Percentiles rank a stretch among this genome's conserved stretches.
Evolutionary conservation across 371 early-diverging fungal genomes (phyloP).

Genomic region (Mortierella sp.): DNA sequence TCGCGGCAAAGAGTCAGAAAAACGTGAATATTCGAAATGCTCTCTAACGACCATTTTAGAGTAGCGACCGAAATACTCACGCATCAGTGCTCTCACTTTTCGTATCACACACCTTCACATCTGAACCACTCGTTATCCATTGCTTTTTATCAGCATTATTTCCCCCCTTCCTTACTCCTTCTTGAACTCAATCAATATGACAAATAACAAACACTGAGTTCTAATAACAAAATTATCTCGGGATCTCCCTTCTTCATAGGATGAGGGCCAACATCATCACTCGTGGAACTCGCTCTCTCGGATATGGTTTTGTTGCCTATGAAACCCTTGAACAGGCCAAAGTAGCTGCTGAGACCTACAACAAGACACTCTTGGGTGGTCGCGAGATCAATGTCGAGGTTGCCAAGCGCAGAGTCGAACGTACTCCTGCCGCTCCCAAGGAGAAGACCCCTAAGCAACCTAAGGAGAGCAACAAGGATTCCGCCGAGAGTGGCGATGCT

Average conservation of each 20-base stretch:
- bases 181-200: background rate
- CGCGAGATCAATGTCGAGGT: constrained; percentile 91
- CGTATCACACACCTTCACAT: background rate
- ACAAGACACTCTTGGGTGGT: constrained; percentile 82
- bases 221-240: background rate
- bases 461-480: constrained; percentile 39
- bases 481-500: constrained; percentile 29
- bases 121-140: background rate
- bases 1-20: no score
- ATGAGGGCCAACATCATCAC: constrained; percentile 81
- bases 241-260: constrained; percentile 49
- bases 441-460: constrained; percentile 44
- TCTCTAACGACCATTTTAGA: background rate
- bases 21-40: no score
- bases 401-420: constrained; percentile 77
- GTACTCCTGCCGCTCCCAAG: constrained; percentile 25
- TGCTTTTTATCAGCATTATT: background rate
- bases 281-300: constrained; percentile 82
- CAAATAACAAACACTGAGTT: background rate
- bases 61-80: no score
- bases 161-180: background rate
- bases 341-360: constrained; percentile 76
- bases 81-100: background rate
- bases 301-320: constrained; percentile 95
- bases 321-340: constrained; percentile 78